Base-by-base conservation (phyloP, 106 monocot genomes). In the Amphibolis antarctica region DNA sequence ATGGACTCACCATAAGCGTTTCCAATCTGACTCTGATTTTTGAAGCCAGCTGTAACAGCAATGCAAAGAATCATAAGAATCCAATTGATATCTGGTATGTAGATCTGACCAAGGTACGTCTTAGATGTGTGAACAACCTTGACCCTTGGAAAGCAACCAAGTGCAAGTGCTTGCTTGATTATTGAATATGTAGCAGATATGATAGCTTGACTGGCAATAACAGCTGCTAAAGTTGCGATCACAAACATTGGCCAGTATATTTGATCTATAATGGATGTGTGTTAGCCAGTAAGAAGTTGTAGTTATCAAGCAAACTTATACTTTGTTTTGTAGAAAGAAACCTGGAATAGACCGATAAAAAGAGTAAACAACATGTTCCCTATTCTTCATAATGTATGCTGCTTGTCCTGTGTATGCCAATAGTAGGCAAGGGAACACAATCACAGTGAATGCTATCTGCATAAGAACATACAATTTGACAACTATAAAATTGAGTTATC, bases 61-160 rank as follows among this genome's bases (percentile, higher is more conserved):
- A 94, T 79, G 71, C 94, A 94, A 1, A 89, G 83, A 45, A 94
- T 62, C 89, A 94, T 81, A 44, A 94, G 86, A 23, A 89, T 62
- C 89, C 89, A 94, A 67, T 89, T 94, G 23, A 94, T 86, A 55
- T 94, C 94, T n/a, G 94, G 89, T 30, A 89, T 89, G 58, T 94
- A 94, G 49, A 94, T 89, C 64, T 89, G 89, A 48, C 94, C 94
- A 31, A 84, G 75, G 68, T 81, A 89, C 26, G 76, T 86, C 45
- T 84, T 82, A 30, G 94, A 94, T 50, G 94, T 94, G 61, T 94
- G 89, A 36, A 94, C 84, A 42, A 94, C 80, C 49, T 86, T 89
- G 11, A 94, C 89, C 58, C 86, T 76, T 0, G 94, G 89, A 62
- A 94, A 94, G 55, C 94, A 94, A 13, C 89, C 89, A 62, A 82